phyloP scores from a whole-genome alignment of 106 monocot genomes.

The Cymbidium sinense region DNA sequence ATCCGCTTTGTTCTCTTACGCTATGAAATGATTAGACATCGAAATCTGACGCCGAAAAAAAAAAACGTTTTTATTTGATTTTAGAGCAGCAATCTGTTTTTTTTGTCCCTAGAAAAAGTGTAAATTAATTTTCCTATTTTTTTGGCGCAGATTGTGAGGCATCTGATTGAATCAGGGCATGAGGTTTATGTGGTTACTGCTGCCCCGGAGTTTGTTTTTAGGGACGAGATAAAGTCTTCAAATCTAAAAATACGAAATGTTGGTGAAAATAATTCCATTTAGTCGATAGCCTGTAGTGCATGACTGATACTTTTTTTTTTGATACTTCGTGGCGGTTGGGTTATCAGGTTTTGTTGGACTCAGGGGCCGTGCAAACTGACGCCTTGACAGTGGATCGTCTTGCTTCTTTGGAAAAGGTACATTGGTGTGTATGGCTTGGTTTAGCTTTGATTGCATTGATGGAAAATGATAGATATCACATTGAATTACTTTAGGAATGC shows the following conservation, averaged over 20 bases:
- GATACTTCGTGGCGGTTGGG: neutral
- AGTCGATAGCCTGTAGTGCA: neutral
- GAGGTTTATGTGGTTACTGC: constrained; percentile 87
- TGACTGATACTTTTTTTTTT: neutral
- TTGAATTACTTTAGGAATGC: neutral
- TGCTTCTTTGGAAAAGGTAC: constrained; percentile 64
- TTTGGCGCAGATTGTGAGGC: constrained; percentile 55
- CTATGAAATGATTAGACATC: neutral
- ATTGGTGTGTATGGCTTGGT: neutral
- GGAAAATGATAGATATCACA: neutral
- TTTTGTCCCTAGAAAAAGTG: neutral
- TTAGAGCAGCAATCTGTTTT: neutral
- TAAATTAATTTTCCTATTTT: neutral
- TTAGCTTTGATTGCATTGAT: neutral
- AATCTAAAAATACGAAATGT: constrained; percentile 91
- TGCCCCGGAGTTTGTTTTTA: constrained; percentile 94
- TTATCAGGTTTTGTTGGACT: constrained; percentile 53
- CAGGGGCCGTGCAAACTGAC: constrained; percentile 80
- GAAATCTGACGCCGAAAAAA: neutral
- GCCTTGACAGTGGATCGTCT: constrained; percentile 71
- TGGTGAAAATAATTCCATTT: neutral
- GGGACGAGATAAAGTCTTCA: constrained; percentile 75
- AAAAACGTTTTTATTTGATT: neutral
- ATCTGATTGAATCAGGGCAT: constrained; percentile 75
- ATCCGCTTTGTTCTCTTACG: neutral